phyloP scores from a whole-genome alignment of 1,139 yeast species.

The Diutina sp. region DNA sequence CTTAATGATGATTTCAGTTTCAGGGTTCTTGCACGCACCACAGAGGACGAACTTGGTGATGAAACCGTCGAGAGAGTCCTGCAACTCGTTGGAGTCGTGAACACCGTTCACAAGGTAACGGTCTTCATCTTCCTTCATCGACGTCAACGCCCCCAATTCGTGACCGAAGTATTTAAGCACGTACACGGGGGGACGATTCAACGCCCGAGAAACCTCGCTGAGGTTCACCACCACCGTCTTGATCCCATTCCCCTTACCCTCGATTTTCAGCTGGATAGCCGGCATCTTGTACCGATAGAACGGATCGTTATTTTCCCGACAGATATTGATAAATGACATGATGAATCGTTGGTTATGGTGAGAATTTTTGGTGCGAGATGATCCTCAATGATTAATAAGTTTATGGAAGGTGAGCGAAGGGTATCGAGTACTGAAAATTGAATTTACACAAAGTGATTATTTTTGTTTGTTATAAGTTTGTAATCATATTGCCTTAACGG shows the following conservation, averaged over 20 bases:
- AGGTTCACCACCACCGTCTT: slow-evolving; percentile 88
- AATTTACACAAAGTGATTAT: too few relatives aligned
- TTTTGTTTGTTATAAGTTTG: not conserved
- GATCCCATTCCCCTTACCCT: slow-evolving; percentile 99
- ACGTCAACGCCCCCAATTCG: slow-evolving; percentile 94
- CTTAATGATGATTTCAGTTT: slow-evolving; percentile 78
- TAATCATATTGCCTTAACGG: not conserved
- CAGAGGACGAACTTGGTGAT: slow-evolving; percentile 87
- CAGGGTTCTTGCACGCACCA: slow-evolving; percentile 94
- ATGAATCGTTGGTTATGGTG: slow-evolving; percentile 6
- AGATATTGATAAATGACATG: slow-evolving; percentile 86
- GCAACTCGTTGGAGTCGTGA: slow-evolving; percentile 83
- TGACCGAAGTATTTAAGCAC: slow-evolving; percentile 90
- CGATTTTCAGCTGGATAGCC: slow-evolving; percentile 90
- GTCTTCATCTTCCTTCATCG: slow-evolving; percentile 66
- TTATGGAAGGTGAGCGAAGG: not conserved
- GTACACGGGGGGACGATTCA: slow-evolving; percentile 85
- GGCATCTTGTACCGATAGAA: slow-evolving; percentile 99
- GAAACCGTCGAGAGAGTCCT: slow-evolving; percentile 90
- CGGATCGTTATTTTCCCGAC: slow-evolving; percentile 96
- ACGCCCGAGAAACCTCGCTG: slow-evolving; percentile 87
- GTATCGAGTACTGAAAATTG: too few relatives aligned
- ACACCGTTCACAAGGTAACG: slow-evolving; percentile 91
- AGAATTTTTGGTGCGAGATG: not conserved
- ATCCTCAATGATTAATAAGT: not conserved